Evolutionary conservation across 768 basidiomycete genomes (phyloP).

Genomic region (Boletus vermiculosoides): DNA sequence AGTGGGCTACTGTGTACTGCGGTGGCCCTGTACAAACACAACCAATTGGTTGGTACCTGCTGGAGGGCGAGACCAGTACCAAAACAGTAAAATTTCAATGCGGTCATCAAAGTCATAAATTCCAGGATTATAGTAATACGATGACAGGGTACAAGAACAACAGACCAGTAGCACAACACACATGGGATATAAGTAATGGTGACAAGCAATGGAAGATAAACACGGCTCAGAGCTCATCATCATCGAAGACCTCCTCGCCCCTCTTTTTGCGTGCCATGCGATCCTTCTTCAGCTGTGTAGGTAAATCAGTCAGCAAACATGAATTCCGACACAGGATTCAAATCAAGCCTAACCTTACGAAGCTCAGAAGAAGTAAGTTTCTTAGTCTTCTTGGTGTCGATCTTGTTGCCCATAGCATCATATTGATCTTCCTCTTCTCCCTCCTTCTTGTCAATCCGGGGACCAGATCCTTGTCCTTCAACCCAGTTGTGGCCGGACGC

Average conservation of each 20-base stretch:
- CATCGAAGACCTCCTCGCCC: constrained; percentile 68
- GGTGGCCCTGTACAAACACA: neutral
- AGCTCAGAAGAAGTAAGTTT: constrained; percentile 81
- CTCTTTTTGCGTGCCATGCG: constrained; percentile 88
- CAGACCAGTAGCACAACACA: constrained; percentile 16
- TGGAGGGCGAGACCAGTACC: neutral
- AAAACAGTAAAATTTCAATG: neutral
- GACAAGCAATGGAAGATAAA: constrained; percentile 9
- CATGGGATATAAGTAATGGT: constrained; percentile 12
- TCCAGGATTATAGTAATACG: constrained; percentile 15
- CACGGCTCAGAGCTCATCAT: constrained; percentile 48
- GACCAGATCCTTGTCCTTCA: constrained; percentile 94
- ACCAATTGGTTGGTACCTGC: neutral
- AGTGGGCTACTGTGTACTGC: constrained; percentile 7
- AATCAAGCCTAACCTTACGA: constrained; percentile 57
- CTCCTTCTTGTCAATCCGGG: constrained; percentile 91
- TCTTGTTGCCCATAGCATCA: constrained; percentile 99
- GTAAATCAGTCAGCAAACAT: constrained; percentile 12
- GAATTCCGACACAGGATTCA: neutral
- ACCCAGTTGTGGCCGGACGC: constrained; percentile 99
- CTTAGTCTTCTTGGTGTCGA: constrained; percentile 81
- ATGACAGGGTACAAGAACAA: constrained; percentile 23
- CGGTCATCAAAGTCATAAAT: constrained; percentile 2
- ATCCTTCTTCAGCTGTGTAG: constrained; percentile 80
- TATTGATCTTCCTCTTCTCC: constrained; percentile 89